These are phyloP conservation scores for Chrysoporthe austroafricana DNA, from an alignment of 2,329 filamentous ascomycete genomes.

Conservation along the genomic window DNA sequence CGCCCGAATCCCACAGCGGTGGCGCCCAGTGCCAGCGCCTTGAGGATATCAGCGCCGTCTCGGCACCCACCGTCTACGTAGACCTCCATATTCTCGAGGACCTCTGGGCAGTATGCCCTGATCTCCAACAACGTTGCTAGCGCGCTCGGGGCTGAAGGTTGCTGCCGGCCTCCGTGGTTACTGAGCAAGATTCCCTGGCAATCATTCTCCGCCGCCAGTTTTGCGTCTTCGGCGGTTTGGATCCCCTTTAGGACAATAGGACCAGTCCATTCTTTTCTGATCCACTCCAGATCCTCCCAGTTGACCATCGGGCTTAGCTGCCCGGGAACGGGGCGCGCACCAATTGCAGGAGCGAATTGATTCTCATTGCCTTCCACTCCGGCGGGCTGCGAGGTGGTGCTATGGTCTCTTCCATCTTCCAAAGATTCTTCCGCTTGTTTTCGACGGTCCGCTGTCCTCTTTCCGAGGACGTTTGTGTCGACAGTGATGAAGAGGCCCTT, in stretches of 20 bases:
- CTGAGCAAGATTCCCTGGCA: slow-evolving; percentile 30
- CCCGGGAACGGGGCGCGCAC: slow-evolving; percentile 24
- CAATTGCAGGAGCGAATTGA: slow-evolving; percentile 23
- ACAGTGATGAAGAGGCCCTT: slow-evolving; percentile 46
- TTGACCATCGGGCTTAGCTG: slow-evolving; percentile 27
- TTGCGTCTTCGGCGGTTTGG: slow-evolving; percentile 30
- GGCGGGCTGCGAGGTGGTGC: slow-evolving; percentile 3
- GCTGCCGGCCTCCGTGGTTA: slow-evolving; percentile 29
- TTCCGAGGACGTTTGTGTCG: slow-evolving; percentile 35
- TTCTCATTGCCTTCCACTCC: slow-evolving; percentile 20
- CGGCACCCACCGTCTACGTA: slow-evolving; percentile 60
- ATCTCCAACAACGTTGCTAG: slow-evolving; percentile 52
- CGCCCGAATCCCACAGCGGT: slow-evolving; percentile 55
- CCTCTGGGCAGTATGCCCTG: slow-evolving; percentile 52
- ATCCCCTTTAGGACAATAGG: slow-evolving; percentile 29
- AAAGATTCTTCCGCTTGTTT: slow-evolving; percentile 30
- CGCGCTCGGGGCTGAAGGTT: slow-evolving; percentile 26
- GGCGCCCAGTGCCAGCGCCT: slow-evolving; percentile 57
- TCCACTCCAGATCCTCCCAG: slow-evolving; percentile 32
- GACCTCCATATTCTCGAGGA: slow-evolving; percentile 56
- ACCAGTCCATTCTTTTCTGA: slow-evolving; percentile 35
- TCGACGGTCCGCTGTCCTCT: slow-evolving; percentile 32
- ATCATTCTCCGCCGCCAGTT: slow-evolving; percentile 22
- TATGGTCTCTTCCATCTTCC: slow-evolving; percentile 26
- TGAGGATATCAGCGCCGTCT: slow-evolving; percentile 59